A percentile compares a stretch with the other conserved stretches of the same genome.
phyloP scores from a whole-genome alignment of 139 green algal genomes.

The Micractinium sp. region DNA sequence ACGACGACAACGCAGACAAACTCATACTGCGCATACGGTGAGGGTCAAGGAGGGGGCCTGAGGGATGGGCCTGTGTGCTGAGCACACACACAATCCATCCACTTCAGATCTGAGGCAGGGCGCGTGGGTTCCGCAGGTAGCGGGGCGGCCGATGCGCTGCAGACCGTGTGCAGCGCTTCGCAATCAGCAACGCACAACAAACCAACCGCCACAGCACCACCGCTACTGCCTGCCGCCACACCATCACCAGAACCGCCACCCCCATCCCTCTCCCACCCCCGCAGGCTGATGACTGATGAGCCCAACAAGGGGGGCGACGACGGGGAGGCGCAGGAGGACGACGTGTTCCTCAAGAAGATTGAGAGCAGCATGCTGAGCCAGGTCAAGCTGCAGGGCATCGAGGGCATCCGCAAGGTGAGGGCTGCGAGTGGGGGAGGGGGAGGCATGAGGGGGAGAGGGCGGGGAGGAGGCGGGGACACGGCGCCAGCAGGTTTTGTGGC shows the following conservation, averaged over 20 bases:
- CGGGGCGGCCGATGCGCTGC: no score
- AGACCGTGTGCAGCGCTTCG: no score
- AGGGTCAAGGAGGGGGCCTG: background rate
- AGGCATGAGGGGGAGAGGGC: background rate
- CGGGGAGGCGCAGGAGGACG: conserved; percentile 65
- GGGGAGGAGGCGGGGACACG: background rate
- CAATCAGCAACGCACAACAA: no score
- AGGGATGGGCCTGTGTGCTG: no score
- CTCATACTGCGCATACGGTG: conserved; percentile 90
- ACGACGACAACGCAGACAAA: conserved; percentile 96
- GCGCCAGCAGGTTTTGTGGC: background rate
- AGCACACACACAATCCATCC: no score
- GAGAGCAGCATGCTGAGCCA: conserved; percentile 80
- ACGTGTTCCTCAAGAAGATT: conserved; percentile 84
- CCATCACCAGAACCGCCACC: no score
- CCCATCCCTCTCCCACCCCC: background rate
- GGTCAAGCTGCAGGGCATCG: conserved; percentile 80
- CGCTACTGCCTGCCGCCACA: no score
- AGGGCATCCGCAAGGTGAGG: conserved; percentile 79
- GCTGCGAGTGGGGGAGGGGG: background rate
- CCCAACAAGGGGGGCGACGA: conserved; percentile 42
- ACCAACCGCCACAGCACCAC: no score
- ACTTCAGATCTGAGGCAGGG: no score
- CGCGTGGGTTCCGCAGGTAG: no score
- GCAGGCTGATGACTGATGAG: conserved; percentile 20